Percentiles rank a stretch among this genome's conserved stretches.
phyloP scores from a whole-genome alignment of 1,139 yeast species.

The Yamadazyma epiphylla region DNA sequence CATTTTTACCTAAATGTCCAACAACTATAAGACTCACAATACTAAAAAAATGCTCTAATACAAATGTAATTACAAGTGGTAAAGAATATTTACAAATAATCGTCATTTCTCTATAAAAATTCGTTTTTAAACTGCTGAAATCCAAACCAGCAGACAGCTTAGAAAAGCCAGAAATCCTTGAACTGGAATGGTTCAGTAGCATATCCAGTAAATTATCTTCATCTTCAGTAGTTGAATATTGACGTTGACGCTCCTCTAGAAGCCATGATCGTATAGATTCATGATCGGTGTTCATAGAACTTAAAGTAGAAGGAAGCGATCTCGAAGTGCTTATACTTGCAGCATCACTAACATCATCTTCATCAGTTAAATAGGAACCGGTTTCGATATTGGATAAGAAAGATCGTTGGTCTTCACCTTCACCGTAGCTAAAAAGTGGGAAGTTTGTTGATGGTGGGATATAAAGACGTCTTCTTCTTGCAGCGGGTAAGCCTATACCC shows the following conservation, averaged over 20 bases:
- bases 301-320: slow-evolving; percentile 63
- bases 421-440: slow-evolving; percentile 63
- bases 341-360: slow-evolving; percentile 40
- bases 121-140: slow-evolving; percentile 43
- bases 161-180: slow-evolving; percentile 7
- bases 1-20: slow-evolving; percentile 68
- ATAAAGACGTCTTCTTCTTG: slow-evolving; percentile 44
- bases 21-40: slow-evolving; percentile 69
- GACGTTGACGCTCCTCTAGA: slow-evolving; percentile 62
- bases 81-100: slow-evolving; percentile 52
- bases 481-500: slow-evolving; percentile 31
- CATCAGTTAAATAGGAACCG: slow-evolving; percentile 40
- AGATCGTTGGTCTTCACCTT: slow-evolving; percentile 62
- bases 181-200: slow-evolving; percentile 10
- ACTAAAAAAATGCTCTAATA: slow-evolving; percentile 69
- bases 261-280: slow-evolving; percentile 58
- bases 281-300: slow-evolving; percentile 48
- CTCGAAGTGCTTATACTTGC: slow-evolving; percentile 53
- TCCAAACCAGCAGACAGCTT: slow-evolving; percentile 20
- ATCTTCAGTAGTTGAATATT: slow-evolving; percentile 21
- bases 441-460: slow-evolving; percentile 72
- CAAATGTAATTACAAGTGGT: slow-evolving; percentile 64
- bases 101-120: slow-evolving; percentile 40
- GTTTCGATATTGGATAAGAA: slow-evolving; percentile 46
- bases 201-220: slow-evolving; percentile 21